phyloP scores from a whole-genome alignment of 2,329 filamentous ascomycete species.

The Scortechinia acanthostroma region DNA sequence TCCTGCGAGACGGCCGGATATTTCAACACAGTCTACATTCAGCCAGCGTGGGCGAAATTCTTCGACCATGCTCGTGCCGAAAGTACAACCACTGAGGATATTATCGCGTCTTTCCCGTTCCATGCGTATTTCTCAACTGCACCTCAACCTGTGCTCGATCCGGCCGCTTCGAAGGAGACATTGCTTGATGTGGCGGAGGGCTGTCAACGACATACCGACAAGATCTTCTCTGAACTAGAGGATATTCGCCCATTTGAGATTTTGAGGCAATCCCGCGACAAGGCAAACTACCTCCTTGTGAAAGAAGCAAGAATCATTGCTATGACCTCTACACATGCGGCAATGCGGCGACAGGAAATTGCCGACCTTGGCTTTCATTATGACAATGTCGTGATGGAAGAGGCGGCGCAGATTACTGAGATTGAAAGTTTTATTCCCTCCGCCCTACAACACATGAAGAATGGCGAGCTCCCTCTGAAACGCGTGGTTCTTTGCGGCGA shows the following conservation, averaged over 20 bases:
- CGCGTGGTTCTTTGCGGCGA: constrained; percentile 89
- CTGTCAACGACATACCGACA: constrained; percentile 81
- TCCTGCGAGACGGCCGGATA: constrained; percentile 96
- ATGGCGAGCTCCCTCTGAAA: constrained; percentile 71
- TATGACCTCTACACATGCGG: constrained; percentile 97
- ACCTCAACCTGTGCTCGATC: constrained; percentile 76
- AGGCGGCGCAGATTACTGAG: constrained; percentile 95
- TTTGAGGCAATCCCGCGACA: constrained; percentile 78
- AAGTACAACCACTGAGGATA: constrained; percentile 46
- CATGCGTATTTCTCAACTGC: constrained; percentile 79
- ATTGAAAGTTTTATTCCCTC: constrained; percentile 94
- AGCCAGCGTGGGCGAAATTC: constrained; percentile 83
- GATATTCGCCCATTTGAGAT: constrained; percentile 95
- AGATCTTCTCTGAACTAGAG: constrained; percentile 84
- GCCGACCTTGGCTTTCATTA: constrained; percentile 89
- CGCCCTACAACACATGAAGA: constrained; percentile 76
- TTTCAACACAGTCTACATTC: constrained; percentile 86
- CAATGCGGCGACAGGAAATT: constrained; percentile 87
- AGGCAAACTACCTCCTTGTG: constrained; percentile 88
- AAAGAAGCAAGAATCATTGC: constrained; percentile 96
- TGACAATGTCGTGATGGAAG: constrained; percentile 96
- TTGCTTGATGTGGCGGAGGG: constrained; percentile 72
- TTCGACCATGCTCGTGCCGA: constrained; percentile 54
- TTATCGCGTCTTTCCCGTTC: constrained; percentile 78
- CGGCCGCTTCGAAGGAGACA: constrained; percentile 55